Conservation (phyloP, 768 basidiomycete genomes). For the Trametes cingulata region DNA sequence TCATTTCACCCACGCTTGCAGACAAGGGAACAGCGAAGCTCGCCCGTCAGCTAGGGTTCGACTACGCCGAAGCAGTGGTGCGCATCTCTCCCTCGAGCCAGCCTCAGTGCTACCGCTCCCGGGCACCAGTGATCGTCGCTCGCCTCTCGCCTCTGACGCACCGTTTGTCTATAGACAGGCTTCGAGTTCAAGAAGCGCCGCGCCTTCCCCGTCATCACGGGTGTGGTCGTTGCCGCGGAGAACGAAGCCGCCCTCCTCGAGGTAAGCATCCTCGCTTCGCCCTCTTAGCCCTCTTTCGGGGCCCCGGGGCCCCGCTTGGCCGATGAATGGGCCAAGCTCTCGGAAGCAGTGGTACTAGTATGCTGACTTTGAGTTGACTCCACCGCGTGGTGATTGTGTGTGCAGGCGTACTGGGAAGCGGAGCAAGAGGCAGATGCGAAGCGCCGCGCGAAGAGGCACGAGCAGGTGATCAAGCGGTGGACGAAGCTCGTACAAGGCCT, state of each 20-base stretch:
- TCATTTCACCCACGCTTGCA: constrained; percentile 7
- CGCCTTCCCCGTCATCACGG: constrained; percentile 82
- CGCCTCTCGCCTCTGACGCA: constrained; percentile 16
- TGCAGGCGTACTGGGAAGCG: constrained; percentile 82
- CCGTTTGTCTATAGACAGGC: constrained; percentile 61
- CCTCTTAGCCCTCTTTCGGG: background rate
- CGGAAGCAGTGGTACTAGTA: background rate
- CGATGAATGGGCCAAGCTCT: background rate
- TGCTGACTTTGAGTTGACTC: background rate
- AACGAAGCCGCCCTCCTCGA: constrained; percentile 74
- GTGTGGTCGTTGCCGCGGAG: constrained; percentile 85
- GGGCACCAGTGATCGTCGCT: constrained; percentile 6
- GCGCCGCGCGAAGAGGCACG: constrained; percentile 71
- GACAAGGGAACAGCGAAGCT: constrained; percentile 84
- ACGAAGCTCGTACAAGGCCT: constrained; percentile 84
- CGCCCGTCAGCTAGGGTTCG: constrained; percentile 82
- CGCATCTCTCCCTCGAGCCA: constrained; percentile 32
- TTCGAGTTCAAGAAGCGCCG: constrained; percentile 96
- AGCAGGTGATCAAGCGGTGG: constrained; percentile 87
- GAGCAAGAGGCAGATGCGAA: constrained; percentile 78
- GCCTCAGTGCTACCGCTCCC: constrained; percentile 24
- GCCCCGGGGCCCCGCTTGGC: background rate
- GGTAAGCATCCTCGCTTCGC: constrained; percentile 42
- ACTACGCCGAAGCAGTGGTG: constrained; percentile 95
- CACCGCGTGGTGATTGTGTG: background rate